phyloP scores from a whole-genome alignment of 805 yeast genomes.

The Candida xyloterini region DNA sequence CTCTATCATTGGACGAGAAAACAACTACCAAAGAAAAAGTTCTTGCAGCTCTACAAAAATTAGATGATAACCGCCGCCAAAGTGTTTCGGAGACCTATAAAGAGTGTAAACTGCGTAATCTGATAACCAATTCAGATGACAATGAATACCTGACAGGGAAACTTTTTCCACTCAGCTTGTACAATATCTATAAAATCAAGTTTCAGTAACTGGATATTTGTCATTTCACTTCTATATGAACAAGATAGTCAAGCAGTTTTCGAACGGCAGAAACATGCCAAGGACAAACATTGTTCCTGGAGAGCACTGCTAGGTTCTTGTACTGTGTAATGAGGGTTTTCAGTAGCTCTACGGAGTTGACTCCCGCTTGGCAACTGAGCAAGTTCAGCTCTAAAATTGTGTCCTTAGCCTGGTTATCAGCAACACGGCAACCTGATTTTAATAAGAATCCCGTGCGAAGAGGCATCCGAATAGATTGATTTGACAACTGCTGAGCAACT shows the following conservation, averaged over 20 bases:
- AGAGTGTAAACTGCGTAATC: constrained; percentile 5
- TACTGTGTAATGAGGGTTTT: constrained; percentile 57
- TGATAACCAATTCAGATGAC: not conserved
- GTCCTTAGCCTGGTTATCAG: constrained; percentile 23
- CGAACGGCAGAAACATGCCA: constrained; percentile 73
- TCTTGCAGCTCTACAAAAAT: constrained; percentile 3
- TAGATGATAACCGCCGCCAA: constrained; percentile 8
- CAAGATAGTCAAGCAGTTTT: constrained; percentile 54
- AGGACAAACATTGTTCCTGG: constrained; percentile 41
- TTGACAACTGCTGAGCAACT: constrained; percentile 62
- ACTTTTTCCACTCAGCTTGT: constrained; percentile 1
- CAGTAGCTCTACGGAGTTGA: constrained; percentile 54
- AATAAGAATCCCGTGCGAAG: constrained; percentile 68
- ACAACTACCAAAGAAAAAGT: constrained; percentile 2
- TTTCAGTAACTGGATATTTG: not conserved
- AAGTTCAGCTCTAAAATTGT: constrained; percentile 56
- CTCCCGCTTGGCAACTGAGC: constrained; percentile 69
- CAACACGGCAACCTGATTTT: constrained; percentile 26
- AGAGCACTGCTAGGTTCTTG: constrained; percentile 43
- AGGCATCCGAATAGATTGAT: constrained; percentile 67
- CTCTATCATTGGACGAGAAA: not conserved
- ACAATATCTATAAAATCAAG: constrained; percentile 5
- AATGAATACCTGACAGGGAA: not conserved
- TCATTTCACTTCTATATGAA: constrained; percentile 52
- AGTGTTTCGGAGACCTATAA: constrained; percentile 8